These are phyloP conservation scores for Aspergillus vadensis DNA, from an alignment of 2,329 filamentous ascomycete genomes.

Conservation along the genomic window DNA sequence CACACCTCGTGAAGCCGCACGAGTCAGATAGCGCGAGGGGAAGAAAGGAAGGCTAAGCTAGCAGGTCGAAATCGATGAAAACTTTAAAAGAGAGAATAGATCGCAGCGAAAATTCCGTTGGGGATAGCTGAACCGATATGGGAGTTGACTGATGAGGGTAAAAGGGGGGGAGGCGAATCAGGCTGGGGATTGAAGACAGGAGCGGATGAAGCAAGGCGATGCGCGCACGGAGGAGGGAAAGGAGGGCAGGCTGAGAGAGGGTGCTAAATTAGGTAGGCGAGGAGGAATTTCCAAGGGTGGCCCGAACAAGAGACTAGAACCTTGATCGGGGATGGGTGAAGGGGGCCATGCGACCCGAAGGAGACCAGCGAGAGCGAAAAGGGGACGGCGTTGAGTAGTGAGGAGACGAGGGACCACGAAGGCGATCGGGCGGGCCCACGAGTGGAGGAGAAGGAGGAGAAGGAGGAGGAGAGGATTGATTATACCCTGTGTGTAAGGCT, in stretches of 20 bases:
- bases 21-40: not conserved
- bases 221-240: slow-evolving; percentile 10
- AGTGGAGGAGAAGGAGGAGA: too few relatives aligned
- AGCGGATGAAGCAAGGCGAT: slow-evolving; percentile 15
- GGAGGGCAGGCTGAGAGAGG: slow-evolving; percentile 8
- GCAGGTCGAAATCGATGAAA: not conserved
- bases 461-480: too few relatives aligned
- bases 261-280: slow-evolving; percentile 7
- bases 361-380: slow-evolving; percentile 3
- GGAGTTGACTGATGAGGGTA: not conserved
- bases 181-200: not conserved
- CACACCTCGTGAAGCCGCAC: not conserved
- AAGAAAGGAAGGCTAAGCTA: not conserved
- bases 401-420: not conserved
- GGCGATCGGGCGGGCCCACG: too few relatives aligned
- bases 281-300: slow-evolving; percentile 11
- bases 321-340: slow-evolving; percentile 10
- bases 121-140: not conserved
- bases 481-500: too few relatives aligned
- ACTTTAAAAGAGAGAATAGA: not conserved
- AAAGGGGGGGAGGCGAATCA: not conserved
- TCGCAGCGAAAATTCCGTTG: not conserved
- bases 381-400: not conserved
- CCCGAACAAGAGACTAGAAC: slow-evolving; percentile 11
- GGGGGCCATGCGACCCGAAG: slow-evolving; percentile 20